These are phyloP conservation scores for Hanseniaspora occidentalis DNA, from an alignment of 805 yeast genomes.

Conservation along the genomic window DNA sequence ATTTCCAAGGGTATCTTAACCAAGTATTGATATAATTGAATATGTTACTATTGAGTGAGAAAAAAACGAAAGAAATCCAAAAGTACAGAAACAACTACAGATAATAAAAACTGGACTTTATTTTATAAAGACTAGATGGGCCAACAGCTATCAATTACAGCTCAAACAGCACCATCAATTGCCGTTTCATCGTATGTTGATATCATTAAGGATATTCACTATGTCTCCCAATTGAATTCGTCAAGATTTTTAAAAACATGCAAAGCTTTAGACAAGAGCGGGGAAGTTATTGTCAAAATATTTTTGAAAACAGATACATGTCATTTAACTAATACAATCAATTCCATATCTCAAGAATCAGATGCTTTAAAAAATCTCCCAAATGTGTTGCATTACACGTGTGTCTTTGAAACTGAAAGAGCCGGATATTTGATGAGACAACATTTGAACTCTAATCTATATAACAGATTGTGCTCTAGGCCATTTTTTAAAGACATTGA, in stretches of 20 bases:
- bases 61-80: not conserved
- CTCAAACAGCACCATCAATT: constrained; percentile 87
- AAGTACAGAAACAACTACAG: not conserved
- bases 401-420: constrained; percentile 74
- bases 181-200: constrained; percentile 85
- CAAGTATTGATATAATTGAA: no score
- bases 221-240: constrained; percentile 61
- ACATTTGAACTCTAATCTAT: constrained; percentile 62
- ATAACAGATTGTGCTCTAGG: constrained; percentile 74
- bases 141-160: constrained; percentile 67
- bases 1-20: no score
- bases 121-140: constrained; percentile 45
- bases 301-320: constrained; percentile 52
- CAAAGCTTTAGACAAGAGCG: constrained; percentile 62
- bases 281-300: constrained; percentile 65
- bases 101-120: not conserved
- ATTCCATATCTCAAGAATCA: constrained; percentile 12
- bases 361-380: constrained; percentile 34
- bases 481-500: constrained; percentile 79
- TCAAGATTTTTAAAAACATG: constrained; percentile 80
- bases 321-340: constrained; percentile 5
- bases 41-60: no score
- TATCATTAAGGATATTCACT: constrained; percentile 63
- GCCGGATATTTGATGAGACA: constrained; percentile 89
- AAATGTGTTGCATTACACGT: constrained; percentile 58